phyloP scores from a whole-genome alignment of 768 basidiomycete genomes.

The Boletus pseudopeckii region DNA sequence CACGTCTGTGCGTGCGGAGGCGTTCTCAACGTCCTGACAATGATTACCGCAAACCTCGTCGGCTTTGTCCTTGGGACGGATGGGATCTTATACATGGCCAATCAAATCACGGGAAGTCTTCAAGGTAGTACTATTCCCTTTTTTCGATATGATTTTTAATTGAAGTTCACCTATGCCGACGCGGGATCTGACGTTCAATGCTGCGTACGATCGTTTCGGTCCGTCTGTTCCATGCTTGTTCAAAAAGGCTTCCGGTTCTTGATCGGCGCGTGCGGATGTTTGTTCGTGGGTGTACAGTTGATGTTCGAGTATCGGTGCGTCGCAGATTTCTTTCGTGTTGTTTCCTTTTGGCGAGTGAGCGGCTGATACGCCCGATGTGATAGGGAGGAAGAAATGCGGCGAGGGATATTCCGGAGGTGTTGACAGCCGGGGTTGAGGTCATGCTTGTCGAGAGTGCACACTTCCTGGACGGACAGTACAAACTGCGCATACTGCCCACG shows the following conservation, averaged over 20 bases:
- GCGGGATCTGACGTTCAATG: background rate
- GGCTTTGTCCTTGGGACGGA: conserved; percentile 92
- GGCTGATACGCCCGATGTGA: conserved; percentile 3
- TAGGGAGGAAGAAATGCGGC: conserved; percentile 72
- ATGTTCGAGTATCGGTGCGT: conserved; percentile 95
- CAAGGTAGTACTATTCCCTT: conserved; percentile 46
- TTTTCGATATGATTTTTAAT: conserved; percentile 1
- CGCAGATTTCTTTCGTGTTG: background rate
- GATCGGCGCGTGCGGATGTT: conserved; percentile 48
- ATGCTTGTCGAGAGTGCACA: background rate
- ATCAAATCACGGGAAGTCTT: conserved; percentile 58
- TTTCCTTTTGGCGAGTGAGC: background rate
- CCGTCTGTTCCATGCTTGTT: background rate
- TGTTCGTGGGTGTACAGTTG: conserved; percentile 83
- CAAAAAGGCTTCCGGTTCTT: conserved; percentile 64
- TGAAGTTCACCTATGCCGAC: background rate
- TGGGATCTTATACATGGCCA: conserved; percentile 64
- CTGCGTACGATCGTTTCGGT: background rate
- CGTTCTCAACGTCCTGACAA: conserved; percentile 78
- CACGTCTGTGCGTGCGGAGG: conserved; percentile 82
- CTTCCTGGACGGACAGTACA: background rate
- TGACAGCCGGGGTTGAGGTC: conserved; percentile 17
- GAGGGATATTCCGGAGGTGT: conserved; percentile 54
- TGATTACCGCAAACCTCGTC: conserved; percentile 91
- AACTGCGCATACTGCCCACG: background rate